Conservation (phyloP, 371 early-diverging fungal genomes). For the Mucor indicus region DNA sequence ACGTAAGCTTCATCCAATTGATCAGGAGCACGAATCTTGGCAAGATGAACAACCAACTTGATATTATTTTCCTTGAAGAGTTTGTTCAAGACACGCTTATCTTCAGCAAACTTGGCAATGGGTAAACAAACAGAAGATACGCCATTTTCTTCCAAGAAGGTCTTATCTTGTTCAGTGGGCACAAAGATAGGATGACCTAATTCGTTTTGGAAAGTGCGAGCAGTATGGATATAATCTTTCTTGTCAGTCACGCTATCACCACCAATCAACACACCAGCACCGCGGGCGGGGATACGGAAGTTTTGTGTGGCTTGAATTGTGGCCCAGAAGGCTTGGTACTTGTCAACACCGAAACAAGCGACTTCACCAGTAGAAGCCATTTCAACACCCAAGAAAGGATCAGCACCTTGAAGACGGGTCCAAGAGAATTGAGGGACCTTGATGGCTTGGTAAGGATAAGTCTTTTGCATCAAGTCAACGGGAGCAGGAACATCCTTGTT, state of each 20-base stretch:
- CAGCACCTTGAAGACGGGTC: slow-evolving; percentile 92
- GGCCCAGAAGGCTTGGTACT: slow-evolving; percentile 82
- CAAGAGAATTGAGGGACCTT: slow-evolving; percentile 95
- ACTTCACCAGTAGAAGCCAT: slow-evolving; percentile 99
- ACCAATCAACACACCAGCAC: slow-evolving; percentile 68
- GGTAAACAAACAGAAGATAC: slow-evolving; percentile 48
- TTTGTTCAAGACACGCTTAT: slow-evolving; percentile 55
- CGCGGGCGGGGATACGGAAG: slow-evolving; percentile 71
- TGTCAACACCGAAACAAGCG: slow-evolving; percentile 91
- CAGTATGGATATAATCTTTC: slow-evolving; percentile 67
- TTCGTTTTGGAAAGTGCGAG: slow-evolving; percentile 49
- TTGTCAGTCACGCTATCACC: slow-evolving; percentile 71
- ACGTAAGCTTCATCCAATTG: slow-evolving; percentile 68
- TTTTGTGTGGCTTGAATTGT: slow-evolving; percentile 82
- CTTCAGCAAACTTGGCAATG: slow-evolving; percentile 33
- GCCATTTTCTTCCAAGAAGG: slow-evolving; percentile 42
- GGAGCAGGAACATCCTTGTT: slow-evolving; percentile 59
- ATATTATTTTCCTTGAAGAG: slow-evolving; percentile 61
- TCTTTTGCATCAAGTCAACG: slow-evolving; percentile 64
- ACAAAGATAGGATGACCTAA: slow-evolving; percentile 72
- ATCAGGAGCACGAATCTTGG: slow-evolving; percentile 64
- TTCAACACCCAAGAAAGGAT: slow-evolving; percentile 94
- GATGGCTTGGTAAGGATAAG: slow-evolving; percentile 73
- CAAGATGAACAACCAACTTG: slow-evolving; percentile 75
- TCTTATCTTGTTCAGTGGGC: slow-evolving; percentile 58